Conservation (phyloP, 495 filamentous ascomycete species). For the Penicillium parvum region DNA sequence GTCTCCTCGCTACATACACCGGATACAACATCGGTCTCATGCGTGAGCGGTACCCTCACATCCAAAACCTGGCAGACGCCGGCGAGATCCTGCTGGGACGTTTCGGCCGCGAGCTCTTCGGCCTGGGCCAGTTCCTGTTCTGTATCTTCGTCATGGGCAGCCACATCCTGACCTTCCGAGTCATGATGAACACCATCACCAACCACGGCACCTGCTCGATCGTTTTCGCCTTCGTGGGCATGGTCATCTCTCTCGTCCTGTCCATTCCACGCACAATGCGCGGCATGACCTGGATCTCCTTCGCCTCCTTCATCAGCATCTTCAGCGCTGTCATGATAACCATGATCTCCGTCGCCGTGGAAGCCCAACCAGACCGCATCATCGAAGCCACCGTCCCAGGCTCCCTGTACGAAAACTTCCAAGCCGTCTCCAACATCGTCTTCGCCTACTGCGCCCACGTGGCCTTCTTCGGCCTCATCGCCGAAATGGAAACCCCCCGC, state of each 20-base stretch:
- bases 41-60: constrained; percentile 60
- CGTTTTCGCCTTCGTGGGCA: constrained; percentile 60
- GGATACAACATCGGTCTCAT: constrained; percentile 74
- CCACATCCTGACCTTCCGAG: constrained; percentile 66
- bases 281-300: constrained; percentile 57
- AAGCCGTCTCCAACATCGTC: constrained; percentile 48
- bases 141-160: constrained; percentile 74
- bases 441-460: constrained; percentile 61
- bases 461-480: constrained; percentile 72
- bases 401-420: constrained; percentile 37
- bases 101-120: constrained; percentile 62
- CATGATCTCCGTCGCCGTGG: constrained; percentile 65
- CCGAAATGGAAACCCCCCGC: constrained; percentile 66
- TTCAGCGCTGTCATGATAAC: constrained; percentile 55
- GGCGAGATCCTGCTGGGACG: constrained; percentile 36
- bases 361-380: constrained; percentile 25
- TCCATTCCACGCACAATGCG: constrained; percentile 63
- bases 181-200: constrained; percentile 66
- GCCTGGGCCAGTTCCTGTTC: constrained; percentile 62
- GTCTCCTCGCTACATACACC: constrained; percentile 69
- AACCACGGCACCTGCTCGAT: constrained; percentile 65
- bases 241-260: constrained; percentile 56
- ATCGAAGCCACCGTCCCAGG: constrained; percentile 28
- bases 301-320: constrained; percentile 45
- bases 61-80: constrained; percentile 66